phyloP scores from a whole-genome alignment of 164 flowering plant genomes.

The Vitis labrusca region DNA sequence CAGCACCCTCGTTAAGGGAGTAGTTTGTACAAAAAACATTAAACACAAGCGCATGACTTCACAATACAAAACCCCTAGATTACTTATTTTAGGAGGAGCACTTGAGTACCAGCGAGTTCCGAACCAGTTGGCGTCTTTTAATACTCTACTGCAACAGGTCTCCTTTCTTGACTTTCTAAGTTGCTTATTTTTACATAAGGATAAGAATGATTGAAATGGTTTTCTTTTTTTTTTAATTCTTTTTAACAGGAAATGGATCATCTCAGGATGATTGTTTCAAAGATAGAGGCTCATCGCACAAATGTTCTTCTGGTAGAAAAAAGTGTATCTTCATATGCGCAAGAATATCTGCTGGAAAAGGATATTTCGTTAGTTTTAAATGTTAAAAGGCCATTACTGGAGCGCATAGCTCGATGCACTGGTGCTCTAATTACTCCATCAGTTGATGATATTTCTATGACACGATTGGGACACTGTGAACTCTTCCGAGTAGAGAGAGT shows the following conservation, averaged over 20 bases:
- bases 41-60: conserved; percentile 99
- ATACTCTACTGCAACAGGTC: conserved; percentile 91
- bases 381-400: conserved; percentile 80
- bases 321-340: conserved; percentile 93
- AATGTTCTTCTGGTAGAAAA: conserved; percentile 95
- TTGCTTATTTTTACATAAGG: neutral
- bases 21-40: conserved; percentile 94
- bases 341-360: conserved; percentile 80
- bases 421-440: conserved; percentile 87
- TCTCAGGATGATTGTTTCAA: conserved; percentile 78
- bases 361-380: conserved; percentile 94
- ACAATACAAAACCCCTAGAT: conserved; percentile 79
- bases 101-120: conserved; percentile 85
- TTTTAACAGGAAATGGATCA: conserved; percentile 83
- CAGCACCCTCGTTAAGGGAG: conserved; percentile 87
- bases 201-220: neutral
- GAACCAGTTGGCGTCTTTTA: conserved; percentile 81
- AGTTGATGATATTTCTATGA: conserved; percentile 53
- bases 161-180: conserved; percentile 5
- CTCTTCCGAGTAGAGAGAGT: conserved; percentile 73
- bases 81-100: conserved; percentile 91
- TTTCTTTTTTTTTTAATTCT: neutral
- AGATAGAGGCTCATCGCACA: conserved; percentile 86
- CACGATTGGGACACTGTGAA: conserved; percentile 87
- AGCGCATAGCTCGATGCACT: conserved; percentile 88